phyloP scores from a whole-genome alignment of 2,329 filamentous ascomycete species.

The Madurella mycetomatis region DNA sequence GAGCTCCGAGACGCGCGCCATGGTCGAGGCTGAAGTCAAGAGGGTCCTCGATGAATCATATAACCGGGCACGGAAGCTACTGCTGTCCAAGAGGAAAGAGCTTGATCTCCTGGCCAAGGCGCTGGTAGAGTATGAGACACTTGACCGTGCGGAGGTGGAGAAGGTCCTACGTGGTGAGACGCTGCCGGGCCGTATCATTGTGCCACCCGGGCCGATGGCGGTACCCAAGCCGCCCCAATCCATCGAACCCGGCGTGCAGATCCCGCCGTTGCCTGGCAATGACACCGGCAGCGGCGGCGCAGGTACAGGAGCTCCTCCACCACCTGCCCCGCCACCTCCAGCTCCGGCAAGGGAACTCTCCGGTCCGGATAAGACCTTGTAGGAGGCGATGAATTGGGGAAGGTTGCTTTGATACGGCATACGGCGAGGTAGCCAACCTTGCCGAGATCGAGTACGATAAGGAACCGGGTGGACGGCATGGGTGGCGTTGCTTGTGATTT shows the following conservation, averaged over 20 bases:
- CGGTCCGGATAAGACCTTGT: not conserved
- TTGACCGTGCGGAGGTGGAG: slow-evolving; percentile 84
- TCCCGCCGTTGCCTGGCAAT: slow-evolving; percentile 20
- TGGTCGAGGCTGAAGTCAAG: slow-evolving; percentile 86
- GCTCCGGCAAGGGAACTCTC: slow-evolving; percentile 22
- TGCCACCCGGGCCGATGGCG: slow-evolving; percentile 60
- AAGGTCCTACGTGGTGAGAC: slow-evolving; percentile 85
- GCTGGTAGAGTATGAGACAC: slow-evolving; percentile 88
- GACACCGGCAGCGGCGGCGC: slow-evolving; percentile 9
- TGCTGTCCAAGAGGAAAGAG: slow-evolving; percentile 73
- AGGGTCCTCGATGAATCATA: slow-evolving; percentile 78
- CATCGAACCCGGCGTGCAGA: slow-evolving; percentile 20
- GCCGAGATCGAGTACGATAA: slow-evolving; percentile 16
- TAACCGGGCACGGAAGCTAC: slow-evolving; percentile 64
- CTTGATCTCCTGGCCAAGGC: slow-evolving; percentile 85
- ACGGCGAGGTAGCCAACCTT: not conserved
- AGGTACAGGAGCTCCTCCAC: slow-evolving; percentile 27
- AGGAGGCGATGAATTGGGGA: not conserved
- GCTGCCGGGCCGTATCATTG: slow-evolving; percentile 62
- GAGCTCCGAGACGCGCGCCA: slow-evolving; percentile 78
- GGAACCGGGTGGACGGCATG: slow-evolving; percentile 12
- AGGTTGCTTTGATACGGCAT: not conserved
- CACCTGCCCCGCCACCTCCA: slow-evolving; percentile 34
- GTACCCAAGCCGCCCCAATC: slow-evolving; percentile 47
- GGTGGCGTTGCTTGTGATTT: slow-evolving; percentile 17